phyloP scores from a whole-genome alignment of 768 basidiomycete species.

The Fibroporia radiculosa region DNA sequence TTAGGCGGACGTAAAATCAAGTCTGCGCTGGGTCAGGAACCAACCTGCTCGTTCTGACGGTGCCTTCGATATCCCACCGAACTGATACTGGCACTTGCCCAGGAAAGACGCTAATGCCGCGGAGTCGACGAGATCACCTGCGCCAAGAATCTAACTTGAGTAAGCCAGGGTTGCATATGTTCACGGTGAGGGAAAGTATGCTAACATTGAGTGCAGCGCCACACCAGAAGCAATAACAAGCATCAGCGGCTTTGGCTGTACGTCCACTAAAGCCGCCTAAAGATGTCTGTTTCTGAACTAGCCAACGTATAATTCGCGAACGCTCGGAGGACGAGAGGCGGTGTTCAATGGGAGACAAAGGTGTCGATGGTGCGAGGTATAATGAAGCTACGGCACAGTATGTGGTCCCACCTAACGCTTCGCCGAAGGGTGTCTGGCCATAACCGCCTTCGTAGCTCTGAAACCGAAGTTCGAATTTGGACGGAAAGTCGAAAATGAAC shows the following conservation, averaged over 20 bases:
- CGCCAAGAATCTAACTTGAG: conserved; percentile 59
- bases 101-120: conserved; percentile 56
- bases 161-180: not conserved
- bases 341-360: conserved; percentile 9
- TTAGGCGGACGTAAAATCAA: not conserved
- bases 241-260: conserved; percentile 81
- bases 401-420: conserved; percentile 90
- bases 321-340: conserved; percentile 32
- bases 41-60: conserved; percentile 75
- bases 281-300: conserved; percentile 61
- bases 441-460: conserved; percentile 94
- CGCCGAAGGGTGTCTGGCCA: conserved; percentile 71
- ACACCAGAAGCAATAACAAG: conserved; percentile 97
- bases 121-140: conserved; percentile 47
- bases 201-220: conserved; percentile 71
- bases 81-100: conserved; percentile 73
- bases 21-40: conserved; percentile 6
- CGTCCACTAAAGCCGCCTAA: conserved; percentile 84
- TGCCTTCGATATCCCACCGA: conserved; percentile 83
- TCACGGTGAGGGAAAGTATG: conserved; percentile 4
- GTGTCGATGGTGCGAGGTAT: conserved; percentile 35
- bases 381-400: conserved; percentile 85
- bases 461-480: not conserved
- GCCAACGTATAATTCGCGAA: conserved; percentile 63
- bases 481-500: no score